phyloP scores from a whole-genome alignment of 1,284 basidiomycete genomes.

The Hortiboletus rubellus region DNA sequence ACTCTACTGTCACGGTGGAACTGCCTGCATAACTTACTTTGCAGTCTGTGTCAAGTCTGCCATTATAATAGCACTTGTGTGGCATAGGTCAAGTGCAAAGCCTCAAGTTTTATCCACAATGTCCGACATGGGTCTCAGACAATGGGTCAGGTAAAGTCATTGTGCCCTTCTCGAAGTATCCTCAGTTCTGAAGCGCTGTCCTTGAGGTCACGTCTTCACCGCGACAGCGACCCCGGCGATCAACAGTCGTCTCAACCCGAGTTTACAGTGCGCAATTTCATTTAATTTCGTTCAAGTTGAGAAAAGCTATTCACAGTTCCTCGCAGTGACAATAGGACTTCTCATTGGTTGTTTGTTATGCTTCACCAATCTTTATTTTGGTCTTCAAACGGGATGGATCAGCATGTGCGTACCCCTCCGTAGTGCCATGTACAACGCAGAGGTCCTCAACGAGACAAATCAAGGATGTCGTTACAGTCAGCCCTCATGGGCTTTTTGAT shows the following conservation, averaged over 20 bases:
- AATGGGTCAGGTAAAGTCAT: constrained; percentile 29
- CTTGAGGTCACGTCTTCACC: constrained; percentile 10
- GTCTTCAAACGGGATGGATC: constrained; percentile 77
- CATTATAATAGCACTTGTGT: too few relatives aligned
- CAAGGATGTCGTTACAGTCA: constrained; percentile 94
- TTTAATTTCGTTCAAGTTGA: not conserved
- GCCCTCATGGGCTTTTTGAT: constrained; percentile 89
- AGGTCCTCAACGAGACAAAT: constrained; percentile 1
- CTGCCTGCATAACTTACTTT: too few relatives aligned
- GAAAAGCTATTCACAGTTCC: constrained; percentile 25
- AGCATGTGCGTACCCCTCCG: constrained; percentile 51
- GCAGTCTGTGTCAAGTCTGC: too few relatives aligned
- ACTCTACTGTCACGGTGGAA: too few relatives aligned
- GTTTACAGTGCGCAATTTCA: constrained; percentile 28
- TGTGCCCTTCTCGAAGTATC: not conserved
- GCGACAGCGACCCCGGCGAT: not conserved
- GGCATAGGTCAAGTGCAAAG: too few relatives aligned
- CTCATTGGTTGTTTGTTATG: constrained; percentile 72
- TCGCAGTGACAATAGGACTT: constrained; percentile 58
- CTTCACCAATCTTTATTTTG: constrained; percentile 78
- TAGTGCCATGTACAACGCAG: not conserved
- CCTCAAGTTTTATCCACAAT: too few relatives aligned
- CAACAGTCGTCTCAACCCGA: constrained; percentile 22
- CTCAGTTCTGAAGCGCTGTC: not conserved
- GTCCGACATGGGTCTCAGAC: constrained; percentile 17